Evolutionary conservation across 495 filamentous ascomycete species (phyloP), one percentile per base, ranked within the genome.

Genomic region (Trypethelium eluteriae): DNA sequence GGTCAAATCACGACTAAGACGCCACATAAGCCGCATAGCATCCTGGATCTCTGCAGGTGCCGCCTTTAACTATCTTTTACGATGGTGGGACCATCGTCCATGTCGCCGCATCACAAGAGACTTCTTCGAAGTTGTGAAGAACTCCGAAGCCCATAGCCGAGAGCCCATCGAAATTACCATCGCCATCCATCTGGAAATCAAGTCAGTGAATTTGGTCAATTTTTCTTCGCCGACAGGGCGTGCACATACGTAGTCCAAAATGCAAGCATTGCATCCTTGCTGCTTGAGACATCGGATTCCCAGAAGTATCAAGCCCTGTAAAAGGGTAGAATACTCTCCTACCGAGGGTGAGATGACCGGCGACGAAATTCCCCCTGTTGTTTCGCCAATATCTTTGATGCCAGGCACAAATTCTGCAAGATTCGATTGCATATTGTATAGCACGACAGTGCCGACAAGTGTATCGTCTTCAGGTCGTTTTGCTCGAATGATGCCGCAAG

Each of bases 211-310:
- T 38, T 34, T 6, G 10, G 10, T 34, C 6, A 18, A 59, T 9
- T 65, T 47, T 46, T 25, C 25, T 1, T 25, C 35, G 46, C 41
- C 38, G 65, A 67, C 47, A 66, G 16, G 9, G 32, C 56, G 9
- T 25, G 41, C 39, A 81, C 86, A 76, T 78, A 91, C 89, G 82
- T 89, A 91, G 73, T 91, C 90, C 68, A 94, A 75, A 11, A 92
- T 76, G 61, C 89, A 87, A 47, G 85, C 84, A 63, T 83, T 81
- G 59, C 87, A 84, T 66, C 87, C 88, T 67, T 90, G 83, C 70
- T 85, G 84, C 71, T 92, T 93, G 73, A 90, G 88, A 79, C 94
- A 90, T 68, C 87, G 84, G 71, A 95, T 87, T 2, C 89, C 92
- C 73, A 95, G 81, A 64, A 95, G 76, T 11, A 92, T 88, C 67